phyloP scores from a whole-genome alignment of 768 basidiomycete genomes.

The Rhodosporidiobolus odoratus region DNA sequence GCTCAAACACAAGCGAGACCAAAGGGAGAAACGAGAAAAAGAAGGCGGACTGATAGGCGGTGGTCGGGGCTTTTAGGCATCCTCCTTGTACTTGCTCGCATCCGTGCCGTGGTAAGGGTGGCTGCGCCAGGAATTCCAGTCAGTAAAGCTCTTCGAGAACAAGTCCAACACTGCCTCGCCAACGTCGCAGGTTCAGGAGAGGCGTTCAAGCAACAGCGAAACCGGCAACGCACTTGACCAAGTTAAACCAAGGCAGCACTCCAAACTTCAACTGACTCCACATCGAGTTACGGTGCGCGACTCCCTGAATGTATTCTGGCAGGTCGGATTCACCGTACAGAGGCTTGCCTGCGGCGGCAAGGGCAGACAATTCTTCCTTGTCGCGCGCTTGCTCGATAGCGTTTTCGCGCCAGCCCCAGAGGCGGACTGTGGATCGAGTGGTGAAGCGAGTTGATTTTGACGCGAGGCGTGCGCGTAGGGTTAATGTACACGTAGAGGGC shows the following conservation, averaged over 20 bases:
- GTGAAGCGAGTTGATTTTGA: background rate
- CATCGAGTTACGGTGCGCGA: slow-evolving; percentile 79
- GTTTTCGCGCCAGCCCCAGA: slow-evolving; percentile 94
- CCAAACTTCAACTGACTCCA: slow-evolving; percentile 85
- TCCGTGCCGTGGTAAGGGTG: slow-evolving; percentile 43
- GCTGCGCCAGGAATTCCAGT: slow-evolving; percentile 2
- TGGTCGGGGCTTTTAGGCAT: background rate
- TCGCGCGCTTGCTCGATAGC: slow-evolving; percentile 69
- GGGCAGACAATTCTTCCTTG: slow-evolving; percentile 67
- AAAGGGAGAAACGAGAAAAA: background rate
- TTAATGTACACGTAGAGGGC: background rate
- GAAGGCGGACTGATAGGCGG: background rate
- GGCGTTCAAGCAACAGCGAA: background rate
- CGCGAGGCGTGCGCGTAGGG: slow-evolving; percentile 15
- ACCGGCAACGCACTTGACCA: slow-evolving; percentile 57
- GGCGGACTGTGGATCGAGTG: slow-evolving; percentile 58
- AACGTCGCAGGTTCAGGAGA: background rate
- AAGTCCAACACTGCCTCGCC: background rate
- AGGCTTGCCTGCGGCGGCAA: slow-evolving; percentile 70
- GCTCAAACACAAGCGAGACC: background rate
- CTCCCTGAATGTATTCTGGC: slow-evolving; percentile 75
- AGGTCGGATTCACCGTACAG: slow-evolving; percentile 79
- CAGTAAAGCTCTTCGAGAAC: background rate
- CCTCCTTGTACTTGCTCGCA: slow-evolving; percentile 38
- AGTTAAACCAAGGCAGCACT: slow-evolving; percentile 65